A percentile compares a stretch with the other conserved stretches of the same genome.
Conservation (phyloP, 2,329 filamentous ascomycete species). For the Diaporthe helianthi region DNA sequence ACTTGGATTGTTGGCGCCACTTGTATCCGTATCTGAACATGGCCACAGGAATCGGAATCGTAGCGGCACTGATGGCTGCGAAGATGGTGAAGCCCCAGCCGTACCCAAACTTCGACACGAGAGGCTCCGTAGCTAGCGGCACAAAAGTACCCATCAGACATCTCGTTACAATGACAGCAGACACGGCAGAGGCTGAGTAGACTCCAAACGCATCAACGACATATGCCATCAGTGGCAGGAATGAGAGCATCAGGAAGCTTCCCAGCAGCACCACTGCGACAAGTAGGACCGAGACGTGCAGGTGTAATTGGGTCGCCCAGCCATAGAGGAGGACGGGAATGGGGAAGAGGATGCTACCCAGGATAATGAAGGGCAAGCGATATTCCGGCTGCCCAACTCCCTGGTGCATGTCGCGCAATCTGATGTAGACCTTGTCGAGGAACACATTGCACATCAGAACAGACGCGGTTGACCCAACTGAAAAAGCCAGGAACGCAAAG, state of each 20-base stretch:
- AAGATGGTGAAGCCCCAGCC: constrained; percentile 59
- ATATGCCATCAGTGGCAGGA: constrained; percentile 61
- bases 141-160: constrained; percentile 65
- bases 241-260: constrained; percentile 51
- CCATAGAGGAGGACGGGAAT: constrained; percentile 55
- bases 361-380: constrained; percentile 59
- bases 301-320: constrained; percentile 54
- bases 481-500: constrained; percentile 53
- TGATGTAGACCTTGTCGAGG: constrained; percentile 62
- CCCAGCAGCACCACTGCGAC: constrained; percentile 54
- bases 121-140: constrained; percentile 57
- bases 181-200: constrained; percentile 64
- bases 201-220: constrained; percentile 63
- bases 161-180: constrained; percentile 60
- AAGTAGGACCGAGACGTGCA: constrained; percentile 53
- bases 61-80: constrained; percentile 47
- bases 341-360: constrained; percentile 55
- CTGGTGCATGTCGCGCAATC: constrained; percentile 49
- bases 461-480: constrained; percentile 53
- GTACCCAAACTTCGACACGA: constrained; percentile 57
- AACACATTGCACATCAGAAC: constrained; percentile 57
- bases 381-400: constrained; percentile 58
- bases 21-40: constrained; percentile 57
- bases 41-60: constrained; percentile 59
- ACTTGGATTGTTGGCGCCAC: constrained; percentile 60